phyloP scores from a whole-genome alignment of 2,329 filamentous ascomycete species.

The Claviceps capensis region DNA sequence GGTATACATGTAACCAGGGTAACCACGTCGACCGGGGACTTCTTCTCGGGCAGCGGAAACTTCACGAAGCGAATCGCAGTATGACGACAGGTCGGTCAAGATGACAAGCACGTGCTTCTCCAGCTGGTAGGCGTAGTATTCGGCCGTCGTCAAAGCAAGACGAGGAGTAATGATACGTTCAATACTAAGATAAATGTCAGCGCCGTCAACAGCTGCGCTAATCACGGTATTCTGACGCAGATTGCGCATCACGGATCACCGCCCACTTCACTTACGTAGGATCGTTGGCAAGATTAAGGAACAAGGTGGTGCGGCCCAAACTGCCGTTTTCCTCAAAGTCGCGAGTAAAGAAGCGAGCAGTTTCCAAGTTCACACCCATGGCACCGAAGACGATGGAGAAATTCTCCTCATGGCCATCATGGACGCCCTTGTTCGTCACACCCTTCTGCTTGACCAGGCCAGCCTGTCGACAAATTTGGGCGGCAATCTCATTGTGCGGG shows the following conservation, averaged over 20 bases:
- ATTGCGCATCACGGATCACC: background rate
- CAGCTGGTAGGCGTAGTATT: slow-evolving; percentile 99
- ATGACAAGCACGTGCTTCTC: slow-evolving; percentile 99
- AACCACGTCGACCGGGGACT: slow-evolving; percentile 97
- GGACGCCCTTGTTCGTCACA: slow-evolving; percentile 78
- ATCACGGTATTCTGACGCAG: background rate
- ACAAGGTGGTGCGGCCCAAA: slow-evolving; percentile 91
- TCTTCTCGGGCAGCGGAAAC: slow-evolving; percentile 96
- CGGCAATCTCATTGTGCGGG: slow-evolving; percentile 98
- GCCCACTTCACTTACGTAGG: slow-evolving; percentile 57
- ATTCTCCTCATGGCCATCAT: slow-evolving; percentile 96
- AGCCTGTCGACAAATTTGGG: slow-evolving; percentile 95
- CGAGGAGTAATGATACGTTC: slow-evolving; percentile 99
- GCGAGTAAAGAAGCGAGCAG: slow-evolving; percentile 91
- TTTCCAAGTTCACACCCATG: slow-evolving; percentile 99
- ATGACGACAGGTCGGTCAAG: slow-evolving; percentile 91
- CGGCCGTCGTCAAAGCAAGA: slow-evolving; percentile 92
- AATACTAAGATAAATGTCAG: slow-evolving; percentile 46
- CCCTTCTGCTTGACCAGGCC: slow-evolving; percentile 72
- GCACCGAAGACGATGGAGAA: slow-evolving; percentile 99
- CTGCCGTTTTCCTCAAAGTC: slow-evolving; percentile 99
- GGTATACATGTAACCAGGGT: slow-evolving; percentile 99
- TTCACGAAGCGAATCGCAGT: slow-evolving; percentile 97
- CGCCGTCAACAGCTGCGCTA: background rate
- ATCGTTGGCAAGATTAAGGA: slow-evolving; percentile 98